Conservation (phyloP, 352 stramenopile genomes). For the Halophytophthora polymorphica region DNA sequence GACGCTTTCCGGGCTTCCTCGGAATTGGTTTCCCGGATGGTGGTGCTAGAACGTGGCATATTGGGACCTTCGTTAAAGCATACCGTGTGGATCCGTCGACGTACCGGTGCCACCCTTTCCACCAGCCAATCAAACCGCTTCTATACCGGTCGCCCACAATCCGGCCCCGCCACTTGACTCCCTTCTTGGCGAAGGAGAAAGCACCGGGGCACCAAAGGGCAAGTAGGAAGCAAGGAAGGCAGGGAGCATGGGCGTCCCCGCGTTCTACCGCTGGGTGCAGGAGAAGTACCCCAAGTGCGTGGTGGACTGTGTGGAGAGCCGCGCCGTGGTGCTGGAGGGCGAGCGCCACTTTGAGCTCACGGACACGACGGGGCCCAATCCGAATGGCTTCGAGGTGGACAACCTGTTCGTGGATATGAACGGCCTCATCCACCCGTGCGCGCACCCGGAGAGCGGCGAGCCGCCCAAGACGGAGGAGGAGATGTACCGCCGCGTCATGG, state of each 20-base stretch:
- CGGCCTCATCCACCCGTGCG: slow-evolving; percentile 99
- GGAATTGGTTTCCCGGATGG: too few relatives aligned
- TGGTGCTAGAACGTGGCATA: too few relatives aligned
- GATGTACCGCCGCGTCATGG: slow-evolving; percentile 97
- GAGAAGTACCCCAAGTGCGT: slow-evolving; percentile 99
- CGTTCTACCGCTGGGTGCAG: slow-evolving; percentile 99
- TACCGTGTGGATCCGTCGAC: too few relatives aligned
- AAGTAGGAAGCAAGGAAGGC: slow-evolving; percentile 1
- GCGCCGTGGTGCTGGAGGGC: slow-evolving; percentile 75
- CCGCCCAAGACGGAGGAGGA: slow-evolving; percentile 94
- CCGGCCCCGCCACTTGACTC: slow-evolving; percentile 16
- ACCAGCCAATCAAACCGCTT: too few relatives aligned
- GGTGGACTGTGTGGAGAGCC: slow-evolving; percentile 83
- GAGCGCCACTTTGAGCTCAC: slow-evolving; percentile 80
- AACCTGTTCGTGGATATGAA: slow-evolving; percentile 99
- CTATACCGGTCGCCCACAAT: slow-evolving; percentile 11
- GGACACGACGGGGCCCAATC: slow-evolving; percentile 85
- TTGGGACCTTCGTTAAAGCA: too few relatives aligned
- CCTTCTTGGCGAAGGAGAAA: slow-evolving; percentile 1
- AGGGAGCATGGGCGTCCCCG: slow-evolving; percentile 94
- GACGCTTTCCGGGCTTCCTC: too few relatives aligned
- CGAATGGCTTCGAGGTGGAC: slow-evolving; percentile 94
- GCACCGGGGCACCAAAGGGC: not conserved
- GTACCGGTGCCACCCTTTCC: too few relatives aligned
- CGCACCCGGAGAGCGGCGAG: slow-evolving; percentile 93